These are phyloP conservation scores for Podospora appendiculata DNA, from an alignment of 495 filamentous ascomycete genomes.

Conservation along the genomic window DNA sequence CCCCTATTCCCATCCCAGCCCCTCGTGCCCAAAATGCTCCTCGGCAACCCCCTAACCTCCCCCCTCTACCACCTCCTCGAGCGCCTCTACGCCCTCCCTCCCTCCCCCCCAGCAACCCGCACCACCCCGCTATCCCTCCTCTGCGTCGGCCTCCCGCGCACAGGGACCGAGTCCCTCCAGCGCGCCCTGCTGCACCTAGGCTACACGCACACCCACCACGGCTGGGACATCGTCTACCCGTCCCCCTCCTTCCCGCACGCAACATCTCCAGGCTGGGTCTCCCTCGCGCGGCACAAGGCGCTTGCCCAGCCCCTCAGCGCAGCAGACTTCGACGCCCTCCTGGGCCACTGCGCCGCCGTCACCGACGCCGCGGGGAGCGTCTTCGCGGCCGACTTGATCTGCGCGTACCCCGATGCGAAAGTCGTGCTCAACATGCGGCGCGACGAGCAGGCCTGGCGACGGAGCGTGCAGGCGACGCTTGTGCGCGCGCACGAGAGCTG, in stretches of 20 bases:
- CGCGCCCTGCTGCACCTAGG: constrained; percentile 53
- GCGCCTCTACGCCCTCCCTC: constrained; percentile 27
- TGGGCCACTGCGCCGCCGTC: constrained; percentile 35
- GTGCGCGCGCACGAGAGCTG: constrained; percentile 16
- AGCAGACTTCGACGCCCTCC: constrained; percentile 41
- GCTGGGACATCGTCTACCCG: constrained; percentile 55
- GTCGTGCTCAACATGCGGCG: constrained; percentile 35
- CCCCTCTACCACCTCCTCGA: constrained; percentile 12
- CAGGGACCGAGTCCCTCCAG: constrained; percentile 57
- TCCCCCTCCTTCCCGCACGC: constrained; percentile 40
- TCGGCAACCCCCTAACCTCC: constrained; percentile 15
- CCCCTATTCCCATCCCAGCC: background rate
- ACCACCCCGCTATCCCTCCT: constrained; percentile 23
- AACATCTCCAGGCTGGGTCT: constrained; percentile 39
- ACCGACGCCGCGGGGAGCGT: constrained; percentile 34
- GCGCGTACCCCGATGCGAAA: constrained; percentile 38
- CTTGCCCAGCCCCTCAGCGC: constrained; percentile 9
- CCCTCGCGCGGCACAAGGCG: constrained; percentile 17
- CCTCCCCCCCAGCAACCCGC: constrained; percentile 52
- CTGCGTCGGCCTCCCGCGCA: constrained; percentile 51
- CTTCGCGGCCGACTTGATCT: constrained; percentile 34
- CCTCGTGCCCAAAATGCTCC: constrained; percentile 5
- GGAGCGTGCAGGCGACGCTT: constrained; percentile 13
- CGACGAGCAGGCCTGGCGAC: constrained; percentile 34
- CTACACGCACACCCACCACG: constrained; percentile 58